Base-by-base conservation (phyloP, 2,329 filamentous ascomycete genomes). In the Ophioceras dolichostomum region DNA sequence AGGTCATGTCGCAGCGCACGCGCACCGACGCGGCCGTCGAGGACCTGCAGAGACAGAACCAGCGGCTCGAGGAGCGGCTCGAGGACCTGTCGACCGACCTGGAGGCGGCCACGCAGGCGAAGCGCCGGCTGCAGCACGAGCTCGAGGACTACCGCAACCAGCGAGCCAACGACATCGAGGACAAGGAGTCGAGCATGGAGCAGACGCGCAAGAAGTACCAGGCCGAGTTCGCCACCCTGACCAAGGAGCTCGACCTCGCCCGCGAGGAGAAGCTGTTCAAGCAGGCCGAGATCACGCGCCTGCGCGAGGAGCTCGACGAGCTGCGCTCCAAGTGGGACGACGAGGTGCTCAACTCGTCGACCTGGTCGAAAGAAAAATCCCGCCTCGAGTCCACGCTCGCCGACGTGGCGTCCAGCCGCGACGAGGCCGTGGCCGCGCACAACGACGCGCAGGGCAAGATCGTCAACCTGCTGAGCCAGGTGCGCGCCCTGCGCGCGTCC, bases 161-260 rank as follows among this genome's bases (percentile, higher is more conserved):
- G 59, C 78, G 89, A 33, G 88, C 88, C 40, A 94, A 94, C 58
- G 91, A 96, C 50, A 84, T 96, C 39, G 91, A 96, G 58, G 89
- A 98, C 60, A 95, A 91, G 58, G 89, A 96, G 59, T 81, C 81
- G 9, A 91, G 84, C 47, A 83, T 95, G 75, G 91, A 98, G 61
- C 89, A 96, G 60, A 95, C 89, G 31, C 77, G 89, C 51, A 91
- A 89, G 68, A 98, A 96, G 67, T 98, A 96, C 56, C 91, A 96
- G 56, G 74, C 80, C 30, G 89, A 98, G 57, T 86, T 95, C 54
- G 82, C 85, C 13, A 83, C 83, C 4, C 67, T 96, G 34, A 91
- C 83, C 37, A 87, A 88, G 49, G 91, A 98, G 60, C 76, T 98
- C 19, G 89, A 96, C 54, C 73, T 94, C 43, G 88, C 94, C 48